A percentile compares a stretch with the other conserved stretches of the same genome.
phyloP scores from a whole-genome alignment of 1,284 basidiomycete species.

The Ganoderma boninense region DNA sequence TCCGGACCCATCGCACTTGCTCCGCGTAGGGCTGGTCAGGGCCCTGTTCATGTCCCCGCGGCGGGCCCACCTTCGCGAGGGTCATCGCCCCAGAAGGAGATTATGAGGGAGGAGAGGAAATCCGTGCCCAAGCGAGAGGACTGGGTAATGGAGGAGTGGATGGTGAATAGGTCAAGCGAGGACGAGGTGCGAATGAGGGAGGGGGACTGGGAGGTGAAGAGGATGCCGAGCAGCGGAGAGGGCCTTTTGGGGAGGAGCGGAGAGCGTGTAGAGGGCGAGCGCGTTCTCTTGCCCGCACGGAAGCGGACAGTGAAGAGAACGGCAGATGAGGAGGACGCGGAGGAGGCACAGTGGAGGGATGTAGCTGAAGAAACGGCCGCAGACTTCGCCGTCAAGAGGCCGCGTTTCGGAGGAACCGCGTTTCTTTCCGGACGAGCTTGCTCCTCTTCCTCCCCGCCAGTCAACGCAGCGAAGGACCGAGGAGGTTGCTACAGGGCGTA shows the following conservation, averaged over 20 bases:
- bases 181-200: neutral
- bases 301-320: constrained; percentile 21
- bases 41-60: neutral
- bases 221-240: constrained; percentile 23
- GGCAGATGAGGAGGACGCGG: neutral
- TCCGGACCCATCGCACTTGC: constrained; percentile 40
- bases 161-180: constrained; percentile 5
- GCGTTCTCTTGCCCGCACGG: constrained; percentile 25
- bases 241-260: constrained; percentile 16
- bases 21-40: constrained; percentile 19
- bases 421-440: neutral
- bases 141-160: constrained; percentile 1
- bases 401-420: neutral
- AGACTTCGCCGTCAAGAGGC: neutral
- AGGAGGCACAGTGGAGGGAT: neutral
- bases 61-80: constrained; percentile 10
- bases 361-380: neutral
- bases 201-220: constrained; percentile 15
- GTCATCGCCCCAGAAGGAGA: constrained; percentile 14
- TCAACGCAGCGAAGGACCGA: neutral
- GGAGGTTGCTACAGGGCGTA: neutral
- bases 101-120: constrained; percentile 5
- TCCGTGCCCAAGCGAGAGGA: constrained; percentile 9
- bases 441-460: neutral
- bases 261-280: constrained; percentile 24